Evolutionary conservation across 2,329 filamentous ascomycete species (phyloP), one percentile per base, ranked within the genome.

Genomic region (Daldinia sp.): DNA sequence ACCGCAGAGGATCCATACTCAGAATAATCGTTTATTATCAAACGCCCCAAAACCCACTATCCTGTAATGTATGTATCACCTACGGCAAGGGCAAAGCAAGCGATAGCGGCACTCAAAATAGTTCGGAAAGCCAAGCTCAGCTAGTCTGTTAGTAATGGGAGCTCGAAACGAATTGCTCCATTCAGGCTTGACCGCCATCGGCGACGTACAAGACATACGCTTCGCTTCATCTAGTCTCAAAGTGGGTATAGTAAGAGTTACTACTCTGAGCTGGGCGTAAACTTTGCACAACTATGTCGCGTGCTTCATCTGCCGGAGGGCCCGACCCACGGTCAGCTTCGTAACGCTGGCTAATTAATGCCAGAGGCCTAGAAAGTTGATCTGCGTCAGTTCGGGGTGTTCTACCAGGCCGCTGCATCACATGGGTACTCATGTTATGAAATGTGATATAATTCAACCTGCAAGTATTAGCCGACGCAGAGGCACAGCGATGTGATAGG

Each of bases 251-350:
- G 44, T 50, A 56, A 56, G 20, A 33, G 35, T 23, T 62, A 35
- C 35, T 64, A 26, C 35, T 56, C 58, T 62, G 58, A 65, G 62
- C 65, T 65, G 51, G 63, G 23, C 53, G 57, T 66, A 67, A 67
- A 64, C 63, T 51, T 30, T 58, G 66, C 63, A 69, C 26, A 66
- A 71, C 65, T 57, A 63, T 53, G 60, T 59, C 63, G 68, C 65
- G 63, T 66, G 65, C 54, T 69, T 67, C 46, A 30, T 63, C 57
- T 67, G 69, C 69, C 57, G 66, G 51, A 54, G 53, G 41, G 50
- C 44, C 55, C 59, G 66, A 64, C 57, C 53, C 60, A 69, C 60
- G 65, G 30, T 46, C 65, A 64, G 65, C 65, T 71, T 63, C 56
- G 42, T 63, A 39, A 55, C 53, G 48, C 53, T 44, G 26, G 37